These are phyloP conservation scores for Linnemannia schmuckeri DNA, from an alignment of 192 early-diverging fungal species.

Conservation along the genomic window DNA sequence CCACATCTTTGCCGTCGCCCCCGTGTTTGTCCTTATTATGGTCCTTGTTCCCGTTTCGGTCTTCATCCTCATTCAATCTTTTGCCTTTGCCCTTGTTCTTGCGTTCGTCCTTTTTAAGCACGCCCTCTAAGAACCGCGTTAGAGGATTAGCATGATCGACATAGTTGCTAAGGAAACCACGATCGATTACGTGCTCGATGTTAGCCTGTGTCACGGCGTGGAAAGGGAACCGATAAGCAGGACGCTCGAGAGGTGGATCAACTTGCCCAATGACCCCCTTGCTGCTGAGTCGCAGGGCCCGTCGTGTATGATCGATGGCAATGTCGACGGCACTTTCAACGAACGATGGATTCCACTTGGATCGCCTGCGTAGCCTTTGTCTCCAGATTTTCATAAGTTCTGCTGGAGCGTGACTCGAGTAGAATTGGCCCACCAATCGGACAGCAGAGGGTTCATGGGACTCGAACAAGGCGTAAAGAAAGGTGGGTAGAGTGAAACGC, in stretches of 20 bases:
- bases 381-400: no score
- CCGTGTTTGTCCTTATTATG: background rate
- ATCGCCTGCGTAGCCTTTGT: no score
- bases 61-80: constrained; percentile 1
- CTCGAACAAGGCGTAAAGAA: background rate
- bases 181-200: background rate
- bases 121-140: background rate
- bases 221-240: background rate
- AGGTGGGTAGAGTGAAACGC: background rate
- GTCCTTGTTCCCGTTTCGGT: background rate
- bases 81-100: background rate
- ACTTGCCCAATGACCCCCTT: constrained; percentile 8
- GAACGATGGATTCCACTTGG: background rate
- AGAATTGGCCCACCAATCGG: no score
- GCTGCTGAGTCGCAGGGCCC: background rate
- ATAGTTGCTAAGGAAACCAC: background rate
- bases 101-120: background rate
- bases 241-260: constrained; percentile 10
- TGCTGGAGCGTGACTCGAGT: no score
- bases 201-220: background rate
- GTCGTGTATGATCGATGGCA: background rate
- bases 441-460: background rate
- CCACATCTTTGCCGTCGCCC: background rate
- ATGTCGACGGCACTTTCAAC: background rate
- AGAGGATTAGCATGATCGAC: background rate